phyloP scores from a whole-genome alignment of 2,329 filamentous ascomycete genomes.

The Colletotrichum viniferum region DNA sequence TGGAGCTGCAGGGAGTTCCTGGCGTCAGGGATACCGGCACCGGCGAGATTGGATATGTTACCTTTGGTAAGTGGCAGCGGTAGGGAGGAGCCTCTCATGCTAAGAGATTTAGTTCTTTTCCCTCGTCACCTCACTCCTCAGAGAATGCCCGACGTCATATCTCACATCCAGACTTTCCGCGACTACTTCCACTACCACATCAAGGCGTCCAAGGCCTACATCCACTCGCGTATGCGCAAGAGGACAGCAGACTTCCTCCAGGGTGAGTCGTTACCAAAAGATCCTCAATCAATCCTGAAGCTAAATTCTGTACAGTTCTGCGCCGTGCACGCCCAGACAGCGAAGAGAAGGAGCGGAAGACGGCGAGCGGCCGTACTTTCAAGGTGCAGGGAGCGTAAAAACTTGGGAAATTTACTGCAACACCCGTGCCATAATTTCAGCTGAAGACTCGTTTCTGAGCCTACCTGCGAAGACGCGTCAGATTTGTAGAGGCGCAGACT shows the following conservation, averaged over 20 bases:
- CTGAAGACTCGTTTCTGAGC: neutral
- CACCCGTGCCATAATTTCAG: neutral
- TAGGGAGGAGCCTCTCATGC: neutral
- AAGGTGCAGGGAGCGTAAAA: constrained; percentile 48
- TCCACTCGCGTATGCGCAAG: constrained; percentile 97
- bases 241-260: constrained; percentile 98
- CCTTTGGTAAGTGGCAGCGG: constrained; percentile 73
- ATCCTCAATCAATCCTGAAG: neutral
- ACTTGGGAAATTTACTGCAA: neutral
- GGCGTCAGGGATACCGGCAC: constrained; percentile 78
- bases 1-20: constrained; percentile 86
- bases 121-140: constrained; percentile 91
- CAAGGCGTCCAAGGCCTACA: constrained; percentile 99
- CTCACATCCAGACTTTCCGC: constrained; percentile 99
- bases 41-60: constrained; percentile 95
- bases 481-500: neutral
- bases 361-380: constrained; percentile 94
- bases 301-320: constrained; percentile 65
- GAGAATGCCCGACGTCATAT: constrained; percentile 92
- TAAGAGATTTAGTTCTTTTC: constrained; percentile 74
- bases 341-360: constrained; percentile 98
- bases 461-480: neutral
- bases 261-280: constrained; percentile 60
- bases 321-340: constrained; percentile 93
- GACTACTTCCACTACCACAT: constrained; percentile 99